A percentile compares a stretch with the other conserved stretches of the same genome.
phyloP scores from a whole-genome alignment of 192 early-diverging fungal genomes.

The Mortierella alpina region DNA sequence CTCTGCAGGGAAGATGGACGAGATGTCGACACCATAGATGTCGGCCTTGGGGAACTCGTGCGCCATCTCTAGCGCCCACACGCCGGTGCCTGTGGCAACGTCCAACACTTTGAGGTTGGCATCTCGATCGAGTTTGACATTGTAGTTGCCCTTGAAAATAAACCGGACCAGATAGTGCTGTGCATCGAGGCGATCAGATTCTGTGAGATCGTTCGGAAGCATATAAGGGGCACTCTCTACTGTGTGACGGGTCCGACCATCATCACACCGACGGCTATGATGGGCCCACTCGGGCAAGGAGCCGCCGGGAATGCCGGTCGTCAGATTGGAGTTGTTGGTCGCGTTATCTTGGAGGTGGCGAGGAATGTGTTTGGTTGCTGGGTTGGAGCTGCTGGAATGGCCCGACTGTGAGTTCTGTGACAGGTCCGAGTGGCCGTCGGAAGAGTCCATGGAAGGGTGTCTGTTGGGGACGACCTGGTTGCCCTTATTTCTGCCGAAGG shows the following conservation, averaged over 20 bases:
- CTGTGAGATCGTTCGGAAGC: constrained; percentile 63
- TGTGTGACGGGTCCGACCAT: constrained; percentile 52
- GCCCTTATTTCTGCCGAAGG: not conserved
- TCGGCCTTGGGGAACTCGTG: constrained; percentile 45
- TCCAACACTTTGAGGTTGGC: constrained; percentile 28
- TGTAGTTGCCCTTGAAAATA: constrained; percentile 52
- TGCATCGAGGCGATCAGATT: constrained; percentile 62
- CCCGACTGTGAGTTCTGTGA: constrained; percentile 7
- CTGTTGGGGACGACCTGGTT: constrained; percentile 23
- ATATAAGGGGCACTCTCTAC: constrained; percentile 56
- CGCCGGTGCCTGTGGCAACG: constrained; percentile 45
- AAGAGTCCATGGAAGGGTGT: constrained; percentile 22
- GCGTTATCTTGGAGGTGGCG: constrained; percentile 6
- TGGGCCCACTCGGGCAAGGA: constrained; percentile 48
- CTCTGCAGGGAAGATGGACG: constrained; percentile 45
- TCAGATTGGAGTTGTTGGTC: constrained; percentile 16
- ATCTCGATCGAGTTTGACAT: constrained; percentile 38
- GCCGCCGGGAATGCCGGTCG: not conserved
- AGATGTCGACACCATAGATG: constrained; percentile 52
- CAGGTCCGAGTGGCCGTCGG: constrained; percentile 15
- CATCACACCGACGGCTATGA: constrained; percentile 35
- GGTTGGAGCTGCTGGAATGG: not conserved
- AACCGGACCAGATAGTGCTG: constrained; percentile 66
- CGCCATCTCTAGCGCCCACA: constrained; percentile 54
- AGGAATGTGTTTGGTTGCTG: not conserved